These are phyloP conservation scores for Garcia nutans DNA, from an alignment of 345 rosid species.

Conservation along the genomic window DNA sequence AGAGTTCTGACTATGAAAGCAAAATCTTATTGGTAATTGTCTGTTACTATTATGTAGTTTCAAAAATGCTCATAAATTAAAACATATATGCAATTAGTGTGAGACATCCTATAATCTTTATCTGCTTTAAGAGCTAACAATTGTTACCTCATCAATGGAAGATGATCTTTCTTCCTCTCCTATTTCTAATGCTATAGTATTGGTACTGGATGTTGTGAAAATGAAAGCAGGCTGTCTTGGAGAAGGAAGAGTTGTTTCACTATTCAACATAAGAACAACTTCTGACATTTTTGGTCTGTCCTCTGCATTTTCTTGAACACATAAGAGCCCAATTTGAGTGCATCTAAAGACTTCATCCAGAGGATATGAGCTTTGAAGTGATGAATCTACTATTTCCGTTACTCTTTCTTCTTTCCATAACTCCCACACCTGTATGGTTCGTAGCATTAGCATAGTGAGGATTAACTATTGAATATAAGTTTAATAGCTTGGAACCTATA, in stretches of 20 bases:
- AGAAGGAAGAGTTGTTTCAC: neutral
- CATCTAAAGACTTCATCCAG: constrained; percentile 9
- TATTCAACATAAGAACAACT: constrained; percentile 13
- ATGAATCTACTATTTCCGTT: constrained; percentile 16
- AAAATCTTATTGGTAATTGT: too few relatives aligned
- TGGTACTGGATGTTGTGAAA: neutral
- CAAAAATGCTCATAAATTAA: too few relatives aligned
- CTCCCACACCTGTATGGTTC: constrained; percentile 15
- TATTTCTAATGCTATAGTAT: neutral
- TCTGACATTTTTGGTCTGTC: constrained; percentile 16
- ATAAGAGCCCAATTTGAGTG: constrained; percentile 17
- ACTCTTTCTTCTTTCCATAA: constrained; percentile 12
- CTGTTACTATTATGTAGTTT: too few relatives aligned
- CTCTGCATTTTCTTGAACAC: neutral
- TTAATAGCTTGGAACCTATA: neutral
- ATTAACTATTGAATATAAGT: neutral
- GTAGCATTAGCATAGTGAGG: too few relatives aligned
- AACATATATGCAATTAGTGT: neutral
- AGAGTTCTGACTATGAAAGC: too few relatives aligned
- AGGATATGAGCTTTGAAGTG: neutral
- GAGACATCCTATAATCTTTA: neutral
- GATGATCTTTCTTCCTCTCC: neutral
- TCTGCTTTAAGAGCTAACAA: neutral
- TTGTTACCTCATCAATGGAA: constrained; percentile 1
- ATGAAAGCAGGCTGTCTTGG: constrained; percentile 15